Base-by-base conservation (phyloP, 495 filamentous ascomycete genomes). In the Neurospora hispaniola region DNA sequence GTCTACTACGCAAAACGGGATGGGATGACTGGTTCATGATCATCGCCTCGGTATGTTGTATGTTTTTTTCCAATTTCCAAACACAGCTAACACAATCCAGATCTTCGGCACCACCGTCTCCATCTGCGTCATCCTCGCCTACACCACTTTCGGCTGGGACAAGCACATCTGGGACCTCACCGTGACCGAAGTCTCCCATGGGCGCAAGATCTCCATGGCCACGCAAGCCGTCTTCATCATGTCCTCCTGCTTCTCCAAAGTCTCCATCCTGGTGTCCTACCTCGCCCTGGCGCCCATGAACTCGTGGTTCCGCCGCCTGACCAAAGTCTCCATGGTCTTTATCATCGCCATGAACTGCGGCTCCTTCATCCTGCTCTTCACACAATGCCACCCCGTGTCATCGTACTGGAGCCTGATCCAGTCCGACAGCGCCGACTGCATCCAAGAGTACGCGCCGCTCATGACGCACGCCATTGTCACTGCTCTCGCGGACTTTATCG, bases 211-310 rank as follows among this genome's bases (percentile, higher is more conserved):
- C 12, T 80, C 79, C 48, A 69, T 80, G 8, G 78, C 79, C n/a
- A 75, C 41, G 3, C 79, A 80, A 71, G 70, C 70, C 18, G 20
- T 79, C 54, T 80, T 80, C 27, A n/a, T 79, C 14, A 46, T 75
- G 1, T 72, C 76, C 18, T 78, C 78, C 1, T 42, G 77, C 10
- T 42, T 85, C 16, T 82, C 84, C 10, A 88, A 88, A 70, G 42
- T 86, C 23, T 86, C 85, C 35, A 86, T 88, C 42, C 80, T 88
- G 2, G 74, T 82, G 44, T 85, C 84, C 74, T 88, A 88, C 76
- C 78, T 87, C 11, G 84, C 84, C 46, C 80, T 88, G 43, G 87
- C 87, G 42, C 81, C 82, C 8, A 73, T 74, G 23, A 59, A 75
- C 27, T 74, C 73, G 1, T 77, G 75, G 39, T 84, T 88, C 70